Evolutionary conservation across 202 grass and related monocot genomes (phyloP).

Genomic region (Digitaria exilis): DNA sequence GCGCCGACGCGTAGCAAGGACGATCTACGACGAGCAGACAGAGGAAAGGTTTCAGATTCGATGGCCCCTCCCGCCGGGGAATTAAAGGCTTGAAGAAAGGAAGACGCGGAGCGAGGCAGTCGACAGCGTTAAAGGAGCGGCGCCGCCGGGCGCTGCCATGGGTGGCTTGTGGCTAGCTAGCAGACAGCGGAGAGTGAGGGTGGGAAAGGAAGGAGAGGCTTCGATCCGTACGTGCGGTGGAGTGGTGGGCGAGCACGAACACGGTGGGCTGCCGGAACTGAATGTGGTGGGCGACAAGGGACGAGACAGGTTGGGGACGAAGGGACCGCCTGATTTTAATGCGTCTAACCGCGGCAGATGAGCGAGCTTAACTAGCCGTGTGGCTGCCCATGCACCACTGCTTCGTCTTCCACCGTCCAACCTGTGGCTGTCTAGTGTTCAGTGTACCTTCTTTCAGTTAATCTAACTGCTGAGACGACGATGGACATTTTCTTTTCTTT

Average conservation of each 20-base stretch:
- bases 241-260: neutral
- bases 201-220: neutral
- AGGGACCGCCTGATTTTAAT: no score
- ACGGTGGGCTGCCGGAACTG: neutral
- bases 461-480: neutral
- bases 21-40: neutral
- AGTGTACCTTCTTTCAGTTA: no score
- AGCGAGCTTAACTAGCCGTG: neutral
- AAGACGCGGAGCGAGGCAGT: neutral
- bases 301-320: neutral
- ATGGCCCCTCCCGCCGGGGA: neutral
- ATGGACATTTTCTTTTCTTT: neutral
- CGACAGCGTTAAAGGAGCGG: constrained; percentile 7
- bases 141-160: neutral
- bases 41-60: neutral
- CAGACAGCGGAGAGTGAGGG: constrained; percentile 3
- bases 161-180: no score
- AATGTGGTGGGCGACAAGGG: neutral
- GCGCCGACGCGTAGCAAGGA: no score
- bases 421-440: neutral
- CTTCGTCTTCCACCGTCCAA: neutral
- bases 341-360: neutral
- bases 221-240: neutral
- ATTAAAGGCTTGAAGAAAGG: neutral
- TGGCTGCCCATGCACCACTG: neutral